Base-by-base conservation (phyloP, 2,329 filamentous ascomycete genomes). In the Paraphoma sp. region DNA sequence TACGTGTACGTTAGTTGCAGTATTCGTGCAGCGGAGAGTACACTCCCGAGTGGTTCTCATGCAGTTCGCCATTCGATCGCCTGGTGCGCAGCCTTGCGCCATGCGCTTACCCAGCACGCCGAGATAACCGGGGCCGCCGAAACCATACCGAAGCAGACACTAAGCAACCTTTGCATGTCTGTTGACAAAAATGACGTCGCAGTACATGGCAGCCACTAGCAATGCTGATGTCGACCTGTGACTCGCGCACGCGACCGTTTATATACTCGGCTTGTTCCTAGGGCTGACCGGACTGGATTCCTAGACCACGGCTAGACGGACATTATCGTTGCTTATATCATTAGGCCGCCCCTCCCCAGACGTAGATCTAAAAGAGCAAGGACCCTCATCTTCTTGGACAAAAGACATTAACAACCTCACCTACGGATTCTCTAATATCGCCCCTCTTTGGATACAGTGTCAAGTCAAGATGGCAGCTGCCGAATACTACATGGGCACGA, bases 401-500 rank as follows among this genome's bases (percentile, higher is more conserved):
- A 14, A 12, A 31, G 12, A 30, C 29, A 28, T 11, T 9, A n/a
- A 16, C 17, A 53, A 33, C 10, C 23, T 29, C 47, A 44, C 43
- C 36, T 51, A 38, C 40, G 45, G 10, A 52, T 14, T 40, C 5
- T 18, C 16, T 6, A 16, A 47, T 31, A 30, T n/a, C 36, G 41
- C 40, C 44, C 42, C 16, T 48, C 44, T 10, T 28, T 6, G 18
- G 17, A 38, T 4, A 48, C 9, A 42, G 4, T 1, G 36, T n/a
- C 47, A 53, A 45, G 53, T 12, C 28, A 45, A 53, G 36, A 76
- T 75, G 72, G 70, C 73, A 60, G 68, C 73, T 42, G 59, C 67
- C 48, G 73, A 75, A 53, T 75, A 76, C 60, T 76, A 70, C 54
- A 48, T 63, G 12, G 70, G 69, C 54, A 68, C 66, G 33, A 64